Conservation (phyloP, 2,329 filamentous ascomycete species). For the Fonsecaea multimorphosa region DNA sequence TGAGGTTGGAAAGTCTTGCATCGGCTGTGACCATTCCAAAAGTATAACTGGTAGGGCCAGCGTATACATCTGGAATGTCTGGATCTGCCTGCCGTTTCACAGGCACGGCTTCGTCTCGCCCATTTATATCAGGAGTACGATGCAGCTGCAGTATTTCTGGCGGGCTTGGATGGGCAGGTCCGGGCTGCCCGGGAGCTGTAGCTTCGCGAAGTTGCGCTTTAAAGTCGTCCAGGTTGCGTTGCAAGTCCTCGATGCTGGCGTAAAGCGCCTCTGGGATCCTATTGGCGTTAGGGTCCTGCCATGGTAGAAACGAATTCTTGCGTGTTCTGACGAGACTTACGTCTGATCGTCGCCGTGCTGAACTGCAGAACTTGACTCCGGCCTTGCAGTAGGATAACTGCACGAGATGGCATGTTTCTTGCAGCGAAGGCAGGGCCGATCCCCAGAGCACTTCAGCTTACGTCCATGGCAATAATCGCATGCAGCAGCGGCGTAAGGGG, state of each 20-base stretch:
- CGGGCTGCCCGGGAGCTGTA: neutral
- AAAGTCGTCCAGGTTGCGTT: conserved; percentile 20
- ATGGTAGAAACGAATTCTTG: no score
- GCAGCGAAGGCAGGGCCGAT: conserved; percentile 21
- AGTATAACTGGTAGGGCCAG: conserved; percentile 14
- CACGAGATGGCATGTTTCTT: conserved; percentile 20
- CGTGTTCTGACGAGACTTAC: neutral
- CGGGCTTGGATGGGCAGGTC: neutral
- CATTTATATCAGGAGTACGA: neutral
- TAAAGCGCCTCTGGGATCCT: neutral
- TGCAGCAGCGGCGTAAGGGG: conserved; percentile 19
- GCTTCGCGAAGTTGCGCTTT: conserved; percentile 1
- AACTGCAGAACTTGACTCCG: neutral
- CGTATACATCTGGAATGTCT: conserved; percentile 3
- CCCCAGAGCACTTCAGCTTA: conserved; percentile 22
- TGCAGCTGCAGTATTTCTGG: neutral
- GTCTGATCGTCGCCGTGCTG: neutral
- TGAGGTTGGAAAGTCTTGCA: conserved; percentile 18
- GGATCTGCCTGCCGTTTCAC: neutral
- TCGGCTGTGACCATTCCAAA: conserved; percentile 16
- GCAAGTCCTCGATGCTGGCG: conserved; percentile 11
- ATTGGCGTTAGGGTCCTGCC: no score
- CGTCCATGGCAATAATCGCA: conserved; percentile 22
- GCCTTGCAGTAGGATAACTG: conserved; percentile 17
- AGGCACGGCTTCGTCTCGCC: neutral